These are phyloP conservation scores for Parasitella parasitica DNA, from an alignment of 371 early-diverging fungal genomes.

Conservation along the genomic window DNA sequence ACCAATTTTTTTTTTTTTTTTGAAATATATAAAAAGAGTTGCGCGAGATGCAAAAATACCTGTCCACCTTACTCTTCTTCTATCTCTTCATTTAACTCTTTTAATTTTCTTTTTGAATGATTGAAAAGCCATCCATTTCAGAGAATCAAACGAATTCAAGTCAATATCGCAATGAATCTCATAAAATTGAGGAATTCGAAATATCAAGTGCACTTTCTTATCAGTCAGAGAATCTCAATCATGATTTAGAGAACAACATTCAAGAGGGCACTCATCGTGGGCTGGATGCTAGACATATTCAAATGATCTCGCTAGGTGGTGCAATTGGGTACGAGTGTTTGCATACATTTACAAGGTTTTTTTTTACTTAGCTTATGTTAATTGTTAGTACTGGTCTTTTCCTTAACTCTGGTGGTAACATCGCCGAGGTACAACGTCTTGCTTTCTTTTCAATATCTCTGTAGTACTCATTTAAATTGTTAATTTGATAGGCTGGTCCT, in stretches of 20 bases:
- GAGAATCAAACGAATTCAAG: background rate
- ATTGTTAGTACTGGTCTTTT: conserved; percentile 80
- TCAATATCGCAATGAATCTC: conserved; percentile 7
- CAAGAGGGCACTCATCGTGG: conserved; percentile 46
- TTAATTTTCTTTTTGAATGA: conserved; percentile 3
- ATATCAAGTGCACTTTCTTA: conserved; percentile 7
- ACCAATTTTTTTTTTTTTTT: background rate
- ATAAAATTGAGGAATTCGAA: conserved; percentile 10
- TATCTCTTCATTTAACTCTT: conserved; percentile 5
- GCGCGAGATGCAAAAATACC: background rate
- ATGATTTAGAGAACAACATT: conserved; percentile 33
- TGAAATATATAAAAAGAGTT: background rate
- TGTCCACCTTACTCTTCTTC: conserved; percentile 3
- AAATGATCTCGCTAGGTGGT: conserved; percentile 81
- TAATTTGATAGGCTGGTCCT: conserved; percentile 66
- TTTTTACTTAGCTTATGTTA: too few species aligned
- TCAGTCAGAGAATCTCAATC: background rate
- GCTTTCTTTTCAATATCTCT: background rate
- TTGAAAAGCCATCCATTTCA: conserved; percentile 8
- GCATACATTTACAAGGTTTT: background rate
- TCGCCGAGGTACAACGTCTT: conserved; percentile 54
- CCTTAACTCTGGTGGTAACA: conserved; percentile 72
- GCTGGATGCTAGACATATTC: conserved; percentile 69
- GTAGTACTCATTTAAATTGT: background rate
- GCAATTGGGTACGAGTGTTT: conserved; percentile 54